Conservation (phyloP, 345 rosid species). For the Dovyalis caffra region DNA sequence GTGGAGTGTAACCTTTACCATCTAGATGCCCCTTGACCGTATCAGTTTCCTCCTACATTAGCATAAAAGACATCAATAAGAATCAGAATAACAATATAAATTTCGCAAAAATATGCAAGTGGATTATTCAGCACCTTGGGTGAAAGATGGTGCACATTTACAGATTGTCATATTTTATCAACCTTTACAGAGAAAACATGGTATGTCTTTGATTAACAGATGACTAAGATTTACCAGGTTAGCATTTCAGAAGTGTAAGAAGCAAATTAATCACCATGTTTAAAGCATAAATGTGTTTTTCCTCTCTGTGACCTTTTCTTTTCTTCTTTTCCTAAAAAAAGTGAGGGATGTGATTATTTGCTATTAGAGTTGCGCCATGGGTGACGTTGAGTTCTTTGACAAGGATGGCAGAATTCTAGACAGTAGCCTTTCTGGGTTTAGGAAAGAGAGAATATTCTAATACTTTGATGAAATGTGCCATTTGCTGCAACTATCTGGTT, state of each 20-base stretch:
- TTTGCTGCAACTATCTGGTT: neutral
- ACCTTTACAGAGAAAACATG: neutral
- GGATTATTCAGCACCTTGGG: neutral
- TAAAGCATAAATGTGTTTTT: neutral
- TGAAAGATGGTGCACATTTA: neutral
- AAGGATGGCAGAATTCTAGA: neutral
- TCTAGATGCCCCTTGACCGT: conserved; percentile 40
- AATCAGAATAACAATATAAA: neutral
- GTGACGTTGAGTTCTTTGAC: neutral
- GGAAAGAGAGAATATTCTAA: neutral
- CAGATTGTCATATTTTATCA: neutral
- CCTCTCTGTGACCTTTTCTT: neutral
- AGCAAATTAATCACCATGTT: neutral
- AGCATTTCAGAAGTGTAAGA: neutral
- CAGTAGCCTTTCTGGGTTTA: neutral
- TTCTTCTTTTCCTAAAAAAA: neutral
- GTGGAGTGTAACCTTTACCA: conserved; percentile 47
- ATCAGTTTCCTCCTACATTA: conserved; percentile 28
- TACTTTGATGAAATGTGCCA: neutral
- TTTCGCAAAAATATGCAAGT: neutral
- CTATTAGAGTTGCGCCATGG: neutral
- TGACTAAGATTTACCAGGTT: neutral
- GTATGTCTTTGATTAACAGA: neutral
- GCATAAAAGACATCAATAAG: neutral
- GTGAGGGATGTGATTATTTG: neutral